A percentile compares a stretch with the other conserved stretches of the same genome.
These are phyloP conservation scores for Solanum ahanhuiri DNA, from an alignment of 257 asterid species.

Conservation along the genomic window DNA sequence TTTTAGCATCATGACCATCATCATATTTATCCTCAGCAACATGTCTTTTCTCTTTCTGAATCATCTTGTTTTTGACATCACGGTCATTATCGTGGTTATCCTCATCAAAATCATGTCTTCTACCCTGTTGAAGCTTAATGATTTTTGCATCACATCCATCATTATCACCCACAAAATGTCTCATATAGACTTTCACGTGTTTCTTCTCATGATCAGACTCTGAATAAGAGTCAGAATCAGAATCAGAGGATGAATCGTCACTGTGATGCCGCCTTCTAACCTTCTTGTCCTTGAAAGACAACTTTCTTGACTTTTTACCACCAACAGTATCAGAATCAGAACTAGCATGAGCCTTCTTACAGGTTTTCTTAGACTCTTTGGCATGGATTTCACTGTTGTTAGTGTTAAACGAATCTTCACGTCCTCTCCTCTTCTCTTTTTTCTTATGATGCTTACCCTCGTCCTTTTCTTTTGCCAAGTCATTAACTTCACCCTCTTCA, in stretches of 20 bases:
- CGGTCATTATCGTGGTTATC: too few species aligned
- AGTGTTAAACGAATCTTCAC: slow-evolving; percentile 31
- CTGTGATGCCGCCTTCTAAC: slow-evolving; percentile 11
- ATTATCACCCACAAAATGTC: slow-evolving; percentile 10
- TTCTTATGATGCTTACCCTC: slow-evolving; percentile 10
- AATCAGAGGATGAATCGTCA: slow-evolving; percentile 34
- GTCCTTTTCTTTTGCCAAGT: slow-evolving; percentile 15
- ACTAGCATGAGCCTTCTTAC: slow-evolving; percentile 19
- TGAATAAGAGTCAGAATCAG: slow-evolving; percentile 28
- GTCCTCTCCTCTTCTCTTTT: slow-evolving; percentile 13
- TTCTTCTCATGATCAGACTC: slow-evolving; percentile 27
- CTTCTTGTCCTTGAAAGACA: slow-evolving; percentile 29
- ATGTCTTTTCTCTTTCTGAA: too few species aligned
- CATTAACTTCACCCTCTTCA: slow-evolving; percentile 28
- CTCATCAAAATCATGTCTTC: slow-evolving; percentile 13
- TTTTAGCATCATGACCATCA: too few species aligned
- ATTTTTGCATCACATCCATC: slow-evolving; percentile 7
- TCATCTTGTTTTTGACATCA: too few species aligned
- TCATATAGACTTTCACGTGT: slow-evolving; percentile 11
- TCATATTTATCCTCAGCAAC: too few species aligned
- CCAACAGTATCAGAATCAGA: slow-evolving; percentile 11
- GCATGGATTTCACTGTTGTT: slow-evolving; percentile 14
- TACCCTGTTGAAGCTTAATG: not conserved
- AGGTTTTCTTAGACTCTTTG: slow-evolving; percentile 9
- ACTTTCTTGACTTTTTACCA: slow-evolving; percentile 15